Evolutionary conservation across 805 yeast genomes (phyloP).

Genomic region (Ogataea paraovalis): DNA sequence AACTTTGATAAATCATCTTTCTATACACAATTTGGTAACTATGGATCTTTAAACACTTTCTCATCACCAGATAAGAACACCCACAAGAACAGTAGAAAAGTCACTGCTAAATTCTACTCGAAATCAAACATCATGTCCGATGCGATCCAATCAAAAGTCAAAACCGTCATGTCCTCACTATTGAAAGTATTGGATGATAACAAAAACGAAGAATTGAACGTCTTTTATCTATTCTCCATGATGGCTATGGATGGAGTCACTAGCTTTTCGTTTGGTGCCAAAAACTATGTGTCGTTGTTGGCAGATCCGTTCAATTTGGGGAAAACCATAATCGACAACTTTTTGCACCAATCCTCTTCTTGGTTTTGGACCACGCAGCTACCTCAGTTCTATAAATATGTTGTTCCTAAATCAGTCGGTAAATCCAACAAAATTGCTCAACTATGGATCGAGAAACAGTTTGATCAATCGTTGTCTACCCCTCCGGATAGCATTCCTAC

Average conservation of each 20-base stretch:
- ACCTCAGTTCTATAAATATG: constrained; percentile 51
- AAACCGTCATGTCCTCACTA: constrained; percentile 30
- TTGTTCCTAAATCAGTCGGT: constrained; percentile 38
- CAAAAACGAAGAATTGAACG: constrained; percentile 40
- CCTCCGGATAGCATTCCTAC: constrained; percentile 18
- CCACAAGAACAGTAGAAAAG: constrained; percentile 43
- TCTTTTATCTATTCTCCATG: constrained; percentile 59
- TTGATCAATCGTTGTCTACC: constrained; percentile 17
- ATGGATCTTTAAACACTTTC: constrained; percentile 56
- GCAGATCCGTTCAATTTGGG: constrained; percentile 35
- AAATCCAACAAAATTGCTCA: constrained; percentile 38
- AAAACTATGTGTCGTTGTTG: constrained; percentile 43
- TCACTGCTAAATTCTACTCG: constrained; percentile 40
- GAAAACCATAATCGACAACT: constrained; percentile 40
- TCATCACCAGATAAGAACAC: constrained; percentile 45
- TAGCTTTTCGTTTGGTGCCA: constrained; percentile 53
- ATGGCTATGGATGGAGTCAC: constrained; percentile 71
- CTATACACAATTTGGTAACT: constrained; percentile 58
- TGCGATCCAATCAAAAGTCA: constrained; percentile 32
- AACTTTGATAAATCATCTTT: constrained; percentile 55
- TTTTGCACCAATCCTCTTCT: constrained; percentile 48
- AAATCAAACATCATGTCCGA: constrained; percentile 36
- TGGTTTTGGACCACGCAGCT: constrained; percentile 63
- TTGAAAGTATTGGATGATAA: constrained; percentile 21
- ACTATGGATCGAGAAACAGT: constrained; percentile 40